A percentile compares a stretch with the other conserved stretches of the same genome.
phyloP scores from a whole-genome alignment of 202 grass and related monocot species.

The Cymbopogon flexuosus region DNA sequence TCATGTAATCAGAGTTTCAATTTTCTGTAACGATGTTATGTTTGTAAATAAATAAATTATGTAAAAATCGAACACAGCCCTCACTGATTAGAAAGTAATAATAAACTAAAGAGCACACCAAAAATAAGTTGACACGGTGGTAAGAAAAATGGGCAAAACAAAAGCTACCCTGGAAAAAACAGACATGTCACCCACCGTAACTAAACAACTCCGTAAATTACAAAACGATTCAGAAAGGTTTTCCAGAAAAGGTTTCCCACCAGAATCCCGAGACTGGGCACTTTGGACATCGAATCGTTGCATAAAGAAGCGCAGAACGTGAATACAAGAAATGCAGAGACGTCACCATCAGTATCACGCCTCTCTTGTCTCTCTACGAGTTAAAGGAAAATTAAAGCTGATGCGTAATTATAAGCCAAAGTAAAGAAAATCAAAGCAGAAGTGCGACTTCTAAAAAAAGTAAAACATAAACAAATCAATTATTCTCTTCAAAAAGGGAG shows the following conservation, averaged over 20 bases:
- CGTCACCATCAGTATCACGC: constrained; percentile 30
- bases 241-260: neutral
- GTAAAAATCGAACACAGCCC: neutral
- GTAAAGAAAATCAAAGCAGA: constrained; percentile 11
- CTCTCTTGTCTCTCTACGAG: constrained; percentile 13
- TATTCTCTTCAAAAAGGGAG: constrained; percentile 16
- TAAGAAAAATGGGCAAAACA: neutral
- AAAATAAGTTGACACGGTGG: neutral
- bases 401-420: neutral
- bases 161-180: neutral
- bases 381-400: constrained; percentile 12
- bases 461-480: constrained; percentile 25
- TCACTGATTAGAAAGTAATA: neutral
- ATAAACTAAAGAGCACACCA: neutral
- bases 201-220: constrained; percentile 5
- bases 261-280: constrained; percentile 18
- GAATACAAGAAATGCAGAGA: constrained; percentile 21
- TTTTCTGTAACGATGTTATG: neutral
- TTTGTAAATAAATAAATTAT: neutral
- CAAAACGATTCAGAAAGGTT: constrained; percentile 1
- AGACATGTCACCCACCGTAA: neutral
- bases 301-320: constrained; percentile 17
- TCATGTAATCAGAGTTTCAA: neutral
- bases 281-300: constrained; percentile 1
- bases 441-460: neutral